phyloP scores from a whole-genome alignment of 148 eudicot genomes.

The Spergularia bocconei region DNA sequence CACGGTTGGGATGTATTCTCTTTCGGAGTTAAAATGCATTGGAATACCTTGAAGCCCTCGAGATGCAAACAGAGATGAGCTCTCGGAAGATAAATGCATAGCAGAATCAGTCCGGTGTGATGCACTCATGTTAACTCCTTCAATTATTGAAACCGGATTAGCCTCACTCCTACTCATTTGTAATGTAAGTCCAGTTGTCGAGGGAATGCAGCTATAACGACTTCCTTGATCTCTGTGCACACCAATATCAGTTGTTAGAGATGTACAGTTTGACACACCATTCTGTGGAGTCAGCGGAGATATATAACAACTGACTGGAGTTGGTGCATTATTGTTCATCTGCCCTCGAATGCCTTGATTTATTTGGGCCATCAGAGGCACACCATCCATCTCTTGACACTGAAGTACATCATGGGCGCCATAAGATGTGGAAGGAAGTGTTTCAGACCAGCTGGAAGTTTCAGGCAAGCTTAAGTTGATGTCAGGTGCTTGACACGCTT shows the following conservation, averaged over 20 bases:
- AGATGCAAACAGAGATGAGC: background rate
- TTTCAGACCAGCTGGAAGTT: background rate
- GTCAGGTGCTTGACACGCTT: constrained; percentile 1
- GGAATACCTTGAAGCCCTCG: constrained; percentile 7
- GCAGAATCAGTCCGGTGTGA: background rate
- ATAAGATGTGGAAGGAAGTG: constrained; percentile 5
- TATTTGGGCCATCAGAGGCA: constrained; percentile 3
- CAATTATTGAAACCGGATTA: background rate
- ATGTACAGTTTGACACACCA: background rate
- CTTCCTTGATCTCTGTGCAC: background rate
- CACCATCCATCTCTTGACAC: constrained; percentile 3
- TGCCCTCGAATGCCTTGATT: background rate
- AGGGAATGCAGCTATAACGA: background rate
- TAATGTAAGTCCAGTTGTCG: background rate
- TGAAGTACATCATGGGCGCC: background rate
- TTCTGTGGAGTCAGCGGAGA: background rate
- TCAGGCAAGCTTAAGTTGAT: constrained; percentile 5
- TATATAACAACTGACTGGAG: background rate
- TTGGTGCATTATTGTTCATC: background rate
- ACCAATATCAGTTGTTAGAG: background rate
- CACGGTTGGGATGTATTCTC: background rate
- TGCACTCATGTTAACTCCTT: background rate
- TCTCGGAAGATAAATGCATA: background rate
- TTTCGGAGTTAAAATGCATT: background rate
- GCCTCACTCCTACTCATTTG: background rate